Evolutionary conservation across 176 grass and related monocot species (phyloP).

Genomic region (Raddia distichophylla): DNA sequence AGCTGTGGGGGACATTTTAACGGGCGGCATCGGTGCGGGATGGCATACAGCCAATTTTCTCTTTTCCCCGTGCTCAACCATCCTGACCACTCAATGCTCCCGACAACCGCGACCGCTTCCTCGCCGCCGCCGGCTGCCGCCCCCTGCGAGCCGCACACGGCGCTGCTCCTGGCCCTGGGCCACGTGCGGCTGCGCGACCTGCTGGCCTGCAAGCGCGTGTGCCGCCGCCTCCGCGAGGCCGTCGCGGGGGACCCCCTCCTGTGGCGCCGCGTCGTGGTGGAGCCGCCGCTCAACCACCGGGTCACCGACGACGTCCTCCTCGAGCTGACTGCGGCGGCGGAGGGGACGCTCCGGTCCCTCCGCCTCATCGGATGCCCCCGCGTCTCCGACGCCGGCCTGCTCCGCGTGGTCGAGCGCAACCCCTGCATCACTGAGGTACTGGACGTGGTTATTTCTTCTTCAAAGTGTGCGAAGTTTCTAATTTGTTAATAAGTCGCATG

Average conservation of each 20-base stretch:
- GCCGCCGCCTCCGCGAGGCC: conserved; percentile 50
- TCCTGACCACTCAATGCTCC: conserved; percentile 40
- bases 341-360: conserved; percentile 53
- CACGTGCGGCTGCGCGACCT: conserved; percentile 64
- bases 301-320: conserved; percentile 42
- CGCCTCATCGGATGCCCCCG: conserved; percentile 59
- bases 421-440: conserved; percentile 69
- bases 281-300: conserved; percentile 40
- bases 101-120: conserved; percentile 35
- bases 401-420: conserved; percentile 62
- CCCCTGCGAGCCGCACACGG: conserved; percentile 45
- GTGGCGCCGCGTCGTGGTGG: conserved; percentile 52
- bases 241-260: conserved; percentile 57
- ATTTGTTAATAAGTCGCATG: neutral
- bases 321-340: conserved; percentile 40
- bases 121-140: neutral
- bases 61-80: neutral
- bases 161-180: conserved; percentile 63
- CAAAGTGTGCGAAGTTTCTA: neutral
- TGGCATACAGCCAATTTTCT: too few relatives aligned
- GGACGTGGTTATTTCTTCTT: neutral
- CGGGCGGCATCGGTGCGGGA: too few relatives aligned
- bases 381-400: conserved; percentile 68
- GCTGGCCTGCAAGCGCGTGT: conserved; percentile 55
- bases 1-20: too few relatives aligned